Conservation (phyloP, 306 rosid species). For the Castanea mollissima region DNA sequence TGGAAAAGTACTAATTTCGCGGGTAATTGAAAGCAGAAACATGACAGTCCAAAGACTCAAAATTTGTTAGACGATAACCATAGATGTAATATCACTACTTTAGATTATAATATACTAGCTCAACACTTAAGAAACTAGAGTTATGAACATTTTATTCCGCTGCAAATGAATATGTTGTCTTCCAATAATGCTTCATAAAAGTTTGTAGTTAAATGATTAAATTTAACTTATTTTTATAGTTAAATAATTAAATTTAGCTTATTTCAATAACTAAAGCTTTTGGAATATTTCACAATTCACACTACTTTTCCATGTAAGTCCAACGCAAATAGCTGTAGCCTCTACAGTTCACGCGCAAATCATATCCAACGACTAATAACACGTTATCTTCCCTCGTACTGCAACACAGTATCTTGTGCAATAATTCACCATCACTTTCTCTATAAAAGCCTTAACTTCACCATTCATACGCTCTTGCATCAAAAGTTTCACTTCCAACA, state of each 20-base stretch:
- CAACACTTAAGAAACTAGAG: too few species aligned
- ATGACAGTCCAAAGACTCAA: too few species aligned
- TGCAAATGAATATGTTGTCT: not conserved
- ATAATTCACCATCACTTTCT: not conserved
- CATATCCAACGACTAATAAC: not conserved
- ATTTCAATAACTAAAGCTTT: fast-evolving
- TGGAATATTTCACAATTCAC: not conserved
- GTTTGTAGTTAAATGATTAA: fast-evolving
- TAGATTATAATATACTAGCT: too few species aligned
- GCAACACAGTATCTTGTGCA: conserved; percentile 8
- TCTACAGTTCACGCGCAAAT: conserved; percentile 25
- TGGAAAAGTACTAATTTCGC: too few species aligned
- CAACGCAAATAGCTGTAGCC: conserved; percentile 21
- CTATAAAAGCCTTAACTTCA: conserved; percentile 12
- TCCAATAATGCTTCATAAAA: too few species aligned
- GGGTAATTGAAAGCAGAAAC: too few species aligned
- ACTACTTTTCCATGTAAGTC: conserved; percentile 8
- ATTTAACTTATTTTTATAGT: fast-evolving
- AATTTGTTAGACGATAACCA: too few species aligned
- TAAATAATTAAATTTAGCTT: too few species aligned
- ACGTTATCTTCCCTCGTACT: not conserved
- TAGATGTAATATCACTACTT: too few species aligned
- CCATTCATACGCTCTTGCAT: not conserved
- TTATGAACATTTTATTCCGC: too few species aligned
- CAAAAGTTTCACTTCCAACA: not conserved